Evolutionary conservation across 2,329 filamentous ascomycete genomes (phyloP).

Genomic region (Stachybotrys chlorohalonatus): DNA sequence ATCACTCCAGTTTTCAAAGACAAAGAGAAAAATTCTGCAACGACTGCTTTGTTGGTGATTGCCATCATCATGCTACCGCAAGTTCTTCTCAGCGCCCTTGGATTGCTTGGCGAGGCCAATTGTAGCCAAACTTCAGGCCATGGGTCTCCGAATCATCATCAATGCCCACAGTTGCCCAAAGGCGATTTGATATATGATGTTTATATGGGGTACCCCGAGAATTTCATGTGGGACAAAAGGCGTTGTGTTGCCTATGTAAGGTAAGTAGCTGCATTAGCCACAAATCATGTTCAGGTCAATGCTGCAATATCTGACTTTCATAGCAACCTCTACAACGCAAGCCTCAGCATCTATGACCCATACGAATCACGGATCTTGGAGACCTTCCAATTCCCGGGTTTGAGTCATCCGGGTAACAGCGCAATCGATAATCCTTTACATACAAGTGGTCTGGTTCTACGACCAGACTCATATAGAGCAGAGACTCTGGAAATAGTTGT

Average conservation of each 20-base stretch:
- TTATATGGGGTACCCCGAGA: slow-evolving; percentile 4
- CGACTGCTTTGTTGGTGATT: too few species aligned
- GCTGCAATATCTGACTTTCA: neutral
- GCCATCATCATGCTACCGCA: neutral
- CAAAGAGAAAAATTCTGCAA: too few species aligned
- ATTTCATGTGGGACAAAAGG: slow-evolving; percentile 4
- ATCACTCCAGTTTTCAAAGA: too few species aligned
- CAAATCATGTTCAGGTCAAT: neutral
- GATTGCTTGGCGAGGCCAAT: neutral
- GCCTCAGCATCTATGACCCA: slow-evolving; percentile 1
- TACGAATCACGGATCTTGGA: slow-evolving; percentile 1
- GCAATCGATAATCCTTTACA: slow-evolving; percentile 2
- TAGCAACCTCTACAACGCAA: slow-evolving; percentile 2
- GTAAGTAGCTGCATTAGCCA: neutral
- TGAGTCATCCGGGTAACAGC: slow-evolving; percentile 3
- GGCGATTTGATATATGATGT: slow-evolving; percentile 1
- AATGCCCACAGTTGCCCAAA: neutral
- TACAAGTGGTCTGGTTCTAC: slow-evolving; percentile 3
- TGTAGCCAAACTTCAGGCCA: neutral
- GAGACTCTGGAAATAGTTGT: slow-evolving; percentile 3
- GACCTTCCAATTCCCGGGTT: slow-evolving; percentile 2
- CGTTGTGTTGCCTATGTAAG: slow-evolving; percentile 4
- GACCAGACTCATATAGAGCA: neutral
- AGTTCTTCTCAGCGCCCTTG: neutral
- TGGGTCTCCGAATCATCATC: neutral